These are phyloP conservation scores for Tephrocybe sp. DNA, from an alignment of 768 basidiomycete genomes.

Conservation along the genomic window DNA sequence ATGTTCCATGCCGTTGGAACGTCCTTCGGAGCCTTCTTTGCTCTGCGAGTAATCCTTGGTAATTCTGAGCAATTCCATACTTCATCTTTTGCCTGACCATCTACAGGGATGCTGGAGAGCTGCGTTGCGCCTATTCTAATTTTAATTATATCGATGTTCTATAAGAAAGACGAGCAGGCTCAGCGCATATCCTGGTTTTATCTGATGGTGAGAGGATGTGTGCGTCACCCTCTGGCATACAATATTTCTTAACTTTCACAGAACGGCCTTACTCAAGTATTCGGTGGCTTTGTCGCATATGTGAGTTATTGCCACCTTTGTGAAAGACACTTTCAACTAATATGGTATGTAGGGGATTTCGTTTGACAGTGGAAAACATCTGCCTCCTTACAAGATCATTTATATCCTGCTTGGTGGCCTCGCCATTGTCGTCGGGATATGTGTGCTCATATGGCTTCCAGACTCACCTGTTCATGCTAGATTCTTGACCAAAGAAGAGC, in stretches of 20 bases:
- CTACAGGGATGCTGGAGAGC: constrained; percentile 63
- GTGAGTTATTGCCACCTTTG: constrained; percentile 28
- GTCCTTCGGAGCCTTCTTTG: constrained; percentile 63
- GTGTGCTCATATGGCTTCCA: constrained; percentile 60
- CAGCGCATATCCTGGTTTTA: constrained; percentile 66
- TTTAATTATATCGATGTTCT: constrained; percentile 66
- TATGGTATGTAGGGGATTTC: constrained; percentile 51
- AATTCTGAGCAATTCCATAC: too few species aligned
- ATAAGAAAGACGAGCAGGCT: constrained; percentile 68
- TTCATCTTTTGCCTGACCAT: neutral
- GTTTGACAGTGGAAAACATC: constrained; percentile 43
- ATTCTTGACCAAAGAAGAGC: constrained; percentile 57
- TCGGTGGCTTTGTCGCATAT: constrained; percentile 67
- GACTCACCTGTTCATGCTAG: constrained; percentile 64
- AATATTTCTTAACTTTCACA: constrained; percentile 19
- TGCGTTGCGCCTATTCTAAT: constrained; percentile 66
- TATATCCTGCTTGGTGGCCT: constrained; percentile 61
- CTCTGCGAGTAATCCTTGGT: constrained; percentile 61
- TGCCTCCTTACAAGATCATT: constrained; percentile 63
- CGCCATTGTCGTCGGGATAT: constrained; percentile 56
- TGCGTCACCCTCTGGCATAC: neutral
- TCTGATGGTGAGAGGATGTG: constrained; percentile 46
- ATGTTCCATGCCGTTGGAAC: constrained; percentile 60
- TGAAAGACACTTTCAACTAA: neutral
- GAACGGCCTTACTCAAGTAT: constrained; percentile 60